phyloP scores from a whole-genome alignment of 75 land plant genomes.

The Azolla pinnata region DNA sequence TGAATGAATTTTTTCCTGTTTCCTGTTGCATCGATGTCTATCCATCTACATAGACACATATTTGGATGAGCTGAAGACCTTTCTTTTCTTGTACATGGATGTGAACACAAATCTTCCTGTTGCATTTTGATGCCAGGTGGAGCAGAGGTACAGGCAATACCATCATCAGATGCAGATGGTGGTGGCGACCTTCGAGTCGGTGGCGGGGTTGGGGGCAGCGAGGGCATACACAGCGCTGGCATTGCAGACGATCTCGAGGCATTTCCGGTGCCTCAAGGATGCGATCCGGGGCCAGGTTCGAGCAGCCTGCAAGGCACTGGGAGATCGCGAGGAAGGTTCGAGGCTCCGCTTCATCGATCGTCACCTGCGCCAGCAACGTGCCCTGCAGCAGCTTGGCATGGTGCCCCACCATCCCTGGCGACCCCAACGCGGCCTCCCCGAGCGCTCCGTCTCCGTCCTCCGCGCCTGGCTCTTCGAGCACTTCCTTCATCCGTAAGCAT shows the following conservation, averaged over 20 bases:
- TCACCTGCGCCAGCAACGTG: conserved; percentile 59
- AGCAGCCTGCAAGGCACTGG: conserved; percentile 47
- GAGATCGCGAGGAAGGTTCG: conserved; percentile 75
- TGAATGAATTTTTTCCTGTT: too few species aligned
- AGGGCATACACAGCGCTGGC: conserved; percentile 72
- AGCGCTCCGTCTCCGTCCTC: conserved; percentile 79
- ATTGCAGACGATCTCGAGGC: conserved; percentile 62
- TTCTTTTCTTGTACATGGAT: not conserved
- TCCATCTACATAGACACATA: not conserved
- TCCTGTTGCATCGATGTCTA: too few species aligned
- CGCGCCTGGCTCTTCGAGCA: conserved; percentile 98
- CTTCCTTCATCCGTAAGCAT: conserved; percentile 96
- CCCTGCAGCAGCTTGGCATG: conserved; percentile 56
- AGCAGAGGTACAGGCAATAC: conserved; percentile 66
- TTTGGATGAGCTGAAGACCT: not conserved
- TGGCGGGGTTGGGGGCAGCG: conserved; percentile 60
- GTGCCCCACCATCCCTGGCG: conserved; percentile 80
- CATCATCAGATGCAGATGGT: conserved; percentile 65
- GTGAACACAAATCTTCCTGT: not conserved
- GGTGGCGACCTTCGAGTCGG: conserved; percentile 50
- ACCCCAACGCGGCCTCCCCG: conserved; percentile 96
- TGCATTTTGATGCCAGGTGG: conserved; percentile 35
- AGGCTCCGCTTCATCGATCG: conserved; percentile 60
- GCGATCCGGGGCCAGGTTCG: conserved; percentile 54
- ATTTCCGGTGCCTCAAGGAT: conserved; percentile 69